Evolutionary conservation across 1,284 basidiomycete genomes (phyloP), one percentile per base, ranked within the genome.

Genomic region (Mycosarcoma mackinlayi): DNA sequence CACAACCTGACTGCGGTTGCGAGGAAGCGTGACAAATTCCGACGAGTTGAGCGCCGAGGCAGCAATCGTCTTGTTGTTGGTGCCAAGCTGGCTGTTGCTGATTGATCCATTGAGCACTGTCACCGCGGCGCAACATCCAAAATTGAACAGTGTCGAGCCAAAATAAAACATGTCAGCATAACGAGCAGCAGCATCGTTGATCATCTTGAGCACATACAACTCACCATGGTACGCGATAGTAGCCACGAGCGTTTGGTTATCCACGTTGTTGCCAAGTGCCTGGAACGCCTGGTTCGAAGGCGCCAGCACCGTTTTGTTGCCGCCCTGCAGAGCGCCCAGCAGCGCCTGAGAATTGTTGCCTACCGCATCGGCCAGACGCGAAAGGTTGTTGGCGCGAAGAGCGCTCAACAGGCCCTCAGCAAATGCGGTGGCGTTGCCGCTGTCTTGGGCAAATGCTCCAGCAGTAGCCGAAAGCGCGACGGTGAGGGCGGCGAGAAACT

Each of bases 11-110:
- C 85, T 84, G 46, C 71, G 66, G 57, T 63, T 59, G 37, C 40
- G 35, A 2, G 67, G 64, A 6, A 76, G 72, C 10, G 16, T 31
- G 21, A 74, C 72, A 30, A 40, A 64, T 37, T 86, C 84, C 44
- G 86, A 87, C 44, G 90, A 40, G 55, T 40, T 55, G 14, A 89
- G 84, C 0, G 90, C 89, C 37, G 88, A 86, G 4, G 88, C 88
- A 51, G 91, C 83, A 0, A 90, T 90, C 53, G 87, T 83, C 54
- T 75, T 78, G 13, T 83, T 82, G 27, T 65, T 65, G 8, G 83
- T 81, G 3, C 84, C 80, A 9, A 85, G 80, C 13, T 82, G 65
- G 14, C 83, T 83, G 55, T 84, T 76, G 27, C 63, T 71, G 78
- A 87, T 87, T 62, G 86, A 86, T 24, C 88, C 88, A 47, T 85